These are phyloP conservation scores for Myxozyma mucilagina DNA, from an alignment of 805 yeast species.

Conservation along the genomic window DNA sequence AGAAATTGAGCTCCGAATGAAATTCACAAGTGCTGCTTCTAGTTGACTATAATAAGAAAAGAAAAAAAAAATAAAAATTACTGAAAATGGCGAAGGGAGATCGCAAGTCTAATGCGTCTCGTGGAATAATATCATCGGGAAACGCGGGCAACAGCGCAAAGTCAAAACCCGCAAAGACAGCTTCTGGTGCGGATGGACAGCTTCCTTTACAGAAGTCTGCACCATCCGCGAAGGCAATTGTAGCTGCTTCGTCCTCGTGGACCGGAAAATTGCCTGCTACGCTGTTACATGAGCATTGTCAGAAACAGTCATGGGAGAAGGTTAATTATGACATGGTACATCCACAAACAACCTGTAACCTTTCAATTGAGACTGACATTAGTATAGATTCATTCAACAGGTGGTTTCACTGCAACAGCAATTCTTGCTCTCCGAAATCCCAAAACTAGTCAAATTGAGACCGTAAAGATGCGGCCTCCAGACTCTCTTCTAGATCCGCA, in stretches of 20 bases:
- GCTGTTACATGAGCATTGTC: constrained; percentile 81
- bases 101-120: constrained; percentile 13
- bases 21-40: background rate
- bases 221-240: constrained; percentile 41
- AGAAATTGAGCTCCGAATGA: background rate
- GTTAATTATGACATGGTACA: constrained; percentile 72
- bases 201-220: constrained; percentile 26
- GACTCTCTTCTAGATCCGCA: constrained; percentile 58
- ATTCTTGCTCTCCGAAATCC: constrained; percentile 73
- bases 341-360: constrained; percentile 2
- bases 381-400: constrained; percentile 42
- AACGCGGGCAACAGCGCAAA: constrained; percentile 28
- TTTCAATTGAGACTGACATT: background rate
- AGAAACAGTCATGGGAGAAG: constrained; percentile 84
- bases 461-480: constrained; percentile 55
- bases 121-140: constrained; percentile 23
- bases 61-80: too few relatives aligned
- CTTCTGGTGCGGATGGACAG: background rate
- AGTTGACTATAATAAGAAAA: background rate
- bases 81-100: constrained; percentile 29
- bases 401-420: constrained; percentile 67
- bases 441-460: constrained; percentile 67
- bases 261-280: constrained; percentile 93
- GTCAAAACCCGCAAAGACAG: constrained; percentile 4
- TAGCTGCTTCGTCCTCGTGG: constrained; percentile 77